These are phyloP conservation scores for Rubia balearica DNA, from an alignment of 305 asterid genomes.

Conservation along the genomic window DNA sequence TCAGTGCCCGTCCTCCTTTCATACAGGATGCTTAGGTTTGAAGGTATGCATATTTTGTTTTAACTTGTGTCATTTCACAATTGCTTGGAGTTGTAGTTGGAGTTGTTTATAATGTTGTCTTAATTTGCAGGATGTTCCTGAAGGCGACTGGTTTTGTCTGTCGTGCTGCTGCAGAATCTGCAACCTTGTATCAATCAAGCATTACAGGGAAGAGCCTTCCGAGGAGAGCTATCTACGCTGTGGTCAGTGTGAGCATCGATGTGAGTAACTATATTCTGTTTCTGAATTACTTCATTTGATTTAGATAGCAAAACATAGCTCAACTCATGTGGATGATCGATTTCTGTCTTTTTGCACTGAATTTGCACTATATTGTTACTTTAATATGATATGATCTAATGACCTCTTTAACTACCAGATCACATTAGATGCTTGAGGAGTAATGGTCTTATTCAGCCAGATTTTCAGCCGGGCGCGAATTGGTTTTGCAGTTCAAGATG, in stretches of 20 bases:
- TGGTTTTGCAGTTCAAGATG: constrained; percentile 76
- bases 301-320: constrained; percentile 13
- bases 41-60: constrained; percentile 38
- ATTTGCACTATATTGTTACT: not conserved
- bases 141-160: constrained; percentile 92
- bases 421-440: constrained; percentile 53
- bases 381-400: not conserved
- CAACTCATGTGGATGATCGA: not conserved
- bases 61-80: constrained; percentile 9
- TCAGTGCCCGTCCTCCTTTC: constrained; percentile 83
- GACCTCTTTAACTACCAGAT: constrained; percentile 32
- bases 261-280: constrained; percentile 38
- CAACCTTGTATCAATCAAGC: constrained; percentile 19
- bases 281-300: not conserved
- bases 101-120: constrained; percentile 11
- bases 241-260: constrained; percentile 66
- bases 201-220: constrained; percentile 10
- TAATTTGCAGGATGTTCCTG: constrained; percentile 59
- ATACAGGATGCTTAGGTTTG: constrained; percentile 63
- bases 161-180: constrained; percentile 81
- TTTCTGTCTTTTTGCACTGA: not conserved
- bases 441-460: constrained; percentile 26
- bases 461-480: constrained; percentile 27
- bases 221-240: constrained; percentile 35
- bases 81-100: not conserved